Base-by-base conservation (phyloP, 331 rosid genomes). In the Erythrophleum ivorense region DNA sequence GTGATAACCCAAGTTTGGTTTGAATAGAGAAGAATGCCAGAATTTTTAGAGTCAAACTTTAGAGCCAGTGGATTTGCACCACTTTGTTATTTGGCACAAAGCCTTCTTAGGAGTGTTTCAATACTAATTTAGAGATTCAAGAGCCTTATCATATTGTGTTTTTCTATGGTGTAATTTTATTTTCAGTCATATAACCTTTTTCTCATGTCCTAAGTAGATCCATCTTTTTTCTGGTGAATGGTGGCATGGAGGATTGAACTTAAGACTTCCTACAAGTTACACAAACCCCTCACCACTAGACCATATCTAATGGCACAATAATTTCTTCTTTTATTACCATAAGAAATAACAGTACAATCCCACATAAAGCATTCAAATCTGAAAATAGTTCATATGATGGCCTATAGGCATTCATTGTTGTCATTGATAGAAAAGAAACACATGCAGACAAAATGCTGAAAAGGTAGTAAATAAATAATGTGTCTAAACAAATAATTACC, bases 401-500 rank as follows among this genome's bases (percentile, higher is more conserved):
- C 71, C 33, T 63, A 52, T 15, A 65, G 38, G 38, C 54, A 79
- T 68, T 59, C 64, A 83, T 59, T 33, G 67, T 18, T 64, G 40
- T 36, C 40, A 71, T 54, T 10, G 62, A 59, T 73, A 68, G 76
- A 78, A 45, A 68, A 75, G 6, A 34, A 76, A 11, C 66, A 49
- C 16, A 59, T 66, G 64, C 38, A 86, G 71, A 69, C 7, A 62
- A 38, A 76, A 46, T 71, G 53, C 53, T 55, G 14, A 53, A 36
- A 54, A 63, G 9, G 52, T 10, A 2, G 6, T 43, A 43, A 5
- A 43, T 43, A 68, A 81, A 40, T 73, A 68, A 60, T 75, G 71
- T 55, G 12, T 57, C 31, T n/a, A 7, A 8, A 33, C 60, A 50
- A 62, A 71, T 31, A 73, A 71, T 86, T 91, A 94, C 98, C 87